Percentiles rank a stretch among this genome's conserved stretches.
Conservation (phyloP, 495 filamentous ascomycete genomes). For the Penicillium soppii region DNA sequence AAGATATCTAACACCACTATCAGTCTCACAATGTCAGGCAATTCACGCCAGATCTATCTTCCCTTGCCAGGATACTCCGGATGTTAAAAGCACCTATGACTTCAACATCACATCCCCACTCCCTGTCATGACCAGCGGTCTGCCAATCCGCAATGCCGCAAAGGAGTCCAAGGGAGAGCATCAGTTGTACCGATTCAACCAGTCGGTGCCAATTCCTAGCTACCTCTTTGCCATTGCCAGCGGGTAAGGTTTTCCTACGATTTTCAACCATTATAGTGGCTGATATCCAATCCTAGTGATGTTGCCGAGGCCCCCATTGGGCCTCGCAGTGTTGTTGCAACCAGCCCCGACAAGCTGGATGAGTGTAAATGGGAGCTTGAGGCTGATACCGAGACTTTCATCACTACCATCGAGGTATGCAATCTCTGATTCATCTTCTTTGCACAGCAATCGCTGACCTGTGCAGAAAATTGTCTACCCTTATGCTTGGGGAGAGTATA, state of each 20-base stretch:
- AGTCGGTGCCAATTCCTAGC: conserved; percentile 87
- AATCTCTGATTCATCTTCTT: neutral
- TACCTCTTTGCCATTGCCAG: conserved; percentile 92
- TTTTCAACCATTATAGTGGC: neutral
- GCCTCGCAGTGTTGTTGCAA: conserved; percentile 77
- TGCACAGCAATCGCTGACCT: neutral
- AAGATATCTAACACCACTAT: neutral
- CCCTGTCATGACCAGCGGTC: conserved; percentile 83
- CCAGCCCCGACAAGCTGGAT: conserved; percentile 80
- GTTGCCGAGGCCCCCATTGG: conserved; percentile 82
- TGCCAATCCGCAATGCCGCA: conserved; percentile 58
- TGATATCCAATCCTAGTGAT: conserved; percentile 48
- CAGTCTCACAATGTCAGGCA: conserved; percentile 92
- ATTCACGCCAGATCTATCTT: conserved; percentile 92
- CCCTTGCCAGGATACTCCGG: conserved; percentile 95
- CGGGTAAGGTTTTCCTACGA: conserved; percentile 43
- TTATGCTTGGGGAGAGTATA: conserved; percentile 93
- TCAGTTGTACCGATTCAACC: conserved; percentile 75
- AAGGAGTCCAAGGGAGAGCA: conserved; percentile 38
- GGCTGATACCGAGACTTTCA: conserved; percentile 83
- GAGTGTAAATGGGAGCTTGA: conserved; percentile 89
- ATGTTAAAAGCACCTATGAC: conserved; percentile 86
- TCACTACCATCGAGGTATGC: conserved; percentile 74
- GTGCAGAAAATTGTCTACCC: conserved; percentile 71
- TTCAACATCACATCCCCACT: conserved; percentile 86